Evolutionary conservation across 164 flowering plant genomes (phyloP), one percentile per base, ranked within the genome.

Genomic region (Stephania cephalantha): DNA sequence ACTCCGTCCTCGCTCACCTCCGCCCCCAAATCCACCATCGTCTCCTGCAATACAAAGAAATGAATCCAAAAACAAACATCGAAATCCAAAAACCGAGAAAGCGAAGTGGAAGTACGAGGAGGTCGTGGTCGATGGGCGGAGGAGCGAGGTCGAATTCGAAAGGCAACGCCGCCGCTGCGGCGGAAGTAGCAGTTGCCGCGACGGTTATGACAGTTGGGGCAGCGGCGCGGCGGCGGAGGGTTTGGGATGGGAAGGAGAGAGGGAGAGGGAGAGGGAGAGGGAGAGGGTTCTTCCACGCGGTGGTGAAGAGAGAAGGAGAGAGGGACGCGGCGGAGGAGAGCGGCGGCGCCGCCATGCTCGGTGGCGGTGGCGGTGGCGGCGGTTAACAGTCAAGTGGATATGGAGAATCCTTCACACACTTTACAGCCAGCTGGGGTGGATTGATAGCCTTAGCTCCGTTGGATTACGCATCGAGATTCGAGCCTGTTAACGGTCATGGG

Each of bases 71-170:
- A 66, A 58, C 18, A 69, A 20, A 17, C 44, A 71, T 5, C 25
- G 46, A 35, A 35, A 35, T 22, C 10, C 52, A 30, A 35, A 35
- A 7, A 42, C 25, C 31, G 48, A 67, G 25, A 48, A 7, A 71
- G 48, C 42, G 3, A 52, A 68, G 46, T 25, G 31, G 61, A 22
- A 73, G 73, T 80, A 86, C 89, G 11, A 86, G 82, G 68, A 86
- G 79, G 77, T 88, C 92, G 48, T 83, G 88, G 65, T 90, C 93
- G 55, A 90, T 90, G 18, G 93, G 91, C 30, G 93, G 91, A 79
- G 93, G 91, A 15, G 91, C 84, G 74, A 88, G 83, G 74, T 90
- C 88, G 78, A 84, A 88, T 53, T 87, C 87, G 74, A 78, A 77
- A 6, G 85, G 81, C 11, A 78, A 71, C 9, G 25, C 25, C 25